These are phyloP conservation scores for Phytomonas sp. DNA, from an alignment of 208 protist species.

Conservation along the genomic window DNA sequence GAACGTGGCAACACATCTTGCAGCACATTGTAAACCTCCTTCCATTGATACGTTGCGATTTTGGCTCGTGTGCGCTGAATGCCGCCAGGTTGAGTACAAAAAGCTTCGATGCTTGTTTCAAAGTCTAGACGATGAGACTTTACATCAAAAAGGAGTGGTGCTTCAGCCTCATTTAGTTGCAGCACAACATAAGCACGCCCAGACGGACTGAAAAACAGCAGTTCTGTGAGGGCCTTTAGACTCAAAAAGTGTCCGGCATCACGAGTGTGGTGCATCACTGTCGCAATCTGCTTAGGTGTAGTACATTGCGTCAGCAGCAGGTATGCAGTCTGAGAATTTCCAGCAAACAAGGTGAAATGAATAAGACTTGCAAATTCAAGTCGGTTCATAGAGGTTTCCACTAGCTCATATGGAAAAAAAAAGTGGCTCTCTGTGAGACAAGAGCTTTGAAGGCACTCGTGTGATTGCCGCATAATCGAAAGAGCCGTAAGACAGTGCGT, in stretches of 20 bases:
- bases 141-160: constrained; percentile 13
- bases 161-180: constrained; percentile 4
- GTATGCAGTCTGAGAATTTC: constrained; percentile 25
- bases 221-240: constrained; percentile 15
- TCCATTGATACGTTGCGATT: background rate
- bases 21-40: background rate
- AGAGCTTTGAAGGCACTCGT: background rate
- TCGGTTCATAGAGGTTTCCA: constrained; percentile 11
- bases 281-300: constrained; percentile 23
- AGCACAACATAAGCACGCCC: constrained; percentile 19
- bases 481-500: background rate
- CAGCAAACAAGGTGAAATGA: constrained; percentile 26
- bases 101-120: background rate
- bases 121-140: background rate
- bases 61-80: background rate
- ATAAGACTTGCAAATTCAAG: constrained; percentile 26
- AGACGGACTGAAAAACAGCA: constrained; percentile 6
- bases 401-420: background rate
- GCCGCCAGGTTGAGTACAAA: background rate
- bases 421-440: background rate
- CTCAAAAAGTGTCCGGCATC: constrained; percentile 12
- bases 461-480: background rate
- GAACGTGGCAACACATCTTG: background rate
- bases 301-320: constrained; percentile 30
- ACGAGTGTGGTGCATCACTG: constrained; percentile 37